These are phyloP conservation scores for Wickerhamomyces tratensis DNA, from an alignment of 805 yeast species.

Conservation along the genomic window DNA sequence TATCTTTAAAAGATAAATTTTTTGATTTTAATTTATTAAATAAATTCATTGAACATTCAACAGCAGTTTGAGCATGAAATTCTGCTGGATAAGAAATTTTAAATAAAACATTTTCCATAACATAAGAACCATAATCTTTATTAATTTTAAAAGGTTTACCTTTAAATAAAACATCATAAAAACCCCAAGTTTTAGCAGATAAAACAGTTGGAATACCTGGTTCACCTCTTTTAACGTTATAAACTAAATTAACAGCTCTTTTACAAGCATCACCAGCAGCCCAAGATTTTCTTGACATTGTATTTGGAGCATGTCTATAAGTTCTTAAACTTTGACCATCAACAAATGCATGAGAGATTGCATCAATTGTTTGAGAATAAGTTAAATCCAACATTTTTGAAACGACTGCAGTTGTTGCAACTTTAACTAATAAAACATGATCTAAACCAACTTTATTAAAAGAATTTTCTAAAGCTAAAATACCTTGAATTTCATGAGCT, in stretches of 20 bases:
- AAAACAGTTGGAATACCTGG: conserved; percentile 49
- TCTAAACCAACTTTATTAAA: conserved; percentile 51
- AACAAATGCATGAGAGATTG: conserved; percentile 49
- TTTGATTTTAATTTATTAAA: conserved; percentile 24
- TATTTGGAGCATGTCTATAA: conserved; percentile 56
- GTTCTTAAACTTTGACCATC: conserved; percentile 53
- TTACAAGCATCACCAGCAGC: conserved; percentile 59
- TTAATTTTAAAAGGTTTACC: conserved; percentile 45
- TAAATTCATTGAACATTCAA: conserved; percentile 43
- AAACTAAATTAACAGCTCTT: conserved; percentile 47
- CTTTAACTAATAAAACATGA: conserved; percentile 49
- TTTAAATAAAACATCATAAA: conserved; percentile 49
- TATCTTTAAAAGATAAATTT: conserved; percentile 39
- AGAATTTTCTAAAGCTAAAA: conserved; percentile 48
- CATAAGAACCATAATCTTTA: conserved; percentile 44
- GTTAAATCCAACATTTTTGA: conserved; percentile 42
- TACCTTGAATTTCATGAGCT: conserved; percentile 57
- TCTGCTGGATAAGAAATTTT: conserved; percentile 59
- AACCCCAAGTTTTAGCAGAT: conserved; percentile 53
- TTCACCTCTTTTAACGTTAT: conserved; percentile 41
- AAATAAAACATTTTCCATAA: conserved; percentile 53
- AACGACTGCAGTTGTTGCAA: conserved; percentile 53
- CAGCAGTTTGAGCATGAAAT: conserved; percentile 59
- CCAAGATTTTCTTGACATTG: conserved; percentile 57
- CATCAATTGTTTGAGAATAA: conserved; percentile 42